phyloP scores from a whole-genome alignment of 768 basidiomycete species.

The Tephrocybe sp. region DNA sequence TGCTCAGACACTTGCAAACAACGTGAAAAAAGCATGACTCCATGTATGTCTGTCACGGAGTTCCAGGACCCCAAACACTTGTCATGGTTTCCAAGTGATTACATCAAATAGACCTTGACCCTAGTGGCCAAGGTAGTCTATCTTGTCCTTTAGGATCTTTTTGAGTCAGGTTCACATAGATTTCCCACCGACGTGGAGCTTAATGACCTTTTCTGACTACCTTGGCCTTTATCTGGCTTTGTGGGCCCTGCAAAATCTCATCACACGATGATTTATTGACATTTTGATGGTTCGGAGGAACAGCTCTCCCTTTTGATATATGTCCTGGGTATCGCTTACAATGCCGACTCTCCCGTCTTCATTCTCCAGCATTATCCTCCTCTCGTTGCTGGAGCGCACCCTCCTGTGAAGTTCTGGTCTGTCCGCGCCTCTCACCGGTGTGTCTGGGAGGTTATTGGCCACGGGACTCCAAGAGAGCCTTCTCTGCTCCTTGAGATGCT shows the following conservation, averaged over 20 bases:
- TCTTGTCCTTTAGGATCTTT: no score
- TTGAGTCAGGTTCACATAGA: constrained; percentile 4
- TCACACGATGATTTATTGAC: neutral
- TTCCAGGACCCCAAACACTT: no score
- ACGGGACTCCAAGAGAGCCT: neutral
- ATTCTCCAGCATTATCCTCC: constrained; percentile 1
- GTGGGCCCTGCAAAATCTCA: constrained; percentile 1
- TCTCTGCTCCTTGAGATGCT: constrained; percentile 39
- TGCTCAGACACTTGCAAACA: no score
- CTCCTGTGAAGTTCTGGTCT: neutral
- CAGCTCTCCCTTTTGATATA: neutral
- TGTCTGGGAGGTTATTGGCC: constrained; percentile 1
- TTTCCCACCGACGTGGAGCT: constrained; percentile 4
- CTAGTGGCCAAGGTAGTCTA: no score
- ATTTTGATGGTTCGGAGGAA: constrained; percentile 4
- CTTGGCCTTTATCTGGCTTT: constrained; percentile 3
- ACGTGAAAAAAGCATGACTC: no score
- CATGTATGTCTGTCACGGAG: no score
- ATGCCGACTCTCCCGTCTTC: neutral
- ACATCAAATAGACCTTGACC: no score
- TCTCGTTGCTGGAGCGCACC: neutral
- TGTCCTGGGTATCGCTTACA: neutral
- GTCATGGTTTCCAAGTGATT: no score
- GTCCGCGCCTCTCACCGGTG: neutral
- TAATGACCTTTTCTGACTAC: neutral